Evolutionary conservation across 2,329 filamentous ascomycete genomes (phyloP), one percentile per base, ranked within the genome.

Genomic region (Colletotrichum sp.): DNA sequence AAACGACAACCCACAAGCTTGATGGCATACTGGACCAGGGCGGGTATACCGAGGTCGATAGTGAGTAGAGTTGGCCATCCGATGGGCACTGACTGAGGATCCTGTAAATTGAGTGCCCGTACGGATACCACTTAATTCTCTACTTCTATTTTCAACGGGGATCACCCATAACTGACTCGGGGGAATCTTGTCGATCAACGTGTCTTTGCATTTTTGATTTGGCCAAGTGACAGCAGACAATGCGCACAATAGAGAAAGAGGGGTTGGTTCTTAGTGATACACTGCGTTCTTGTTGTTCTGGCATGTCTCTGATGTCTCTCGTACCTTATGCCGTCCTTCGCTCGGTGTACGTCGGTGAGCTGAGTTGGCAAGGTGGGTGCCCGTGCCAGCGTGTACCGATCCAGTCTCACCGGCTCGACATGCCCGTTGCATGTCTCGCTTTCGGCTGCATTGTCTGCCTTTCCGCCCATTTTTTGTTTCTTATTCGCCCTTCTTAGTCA

Each of bases 181-280:
- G 74, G 68, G 59, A 69, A 74, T 76, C 74, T 32, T 57, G 74
- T 76, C 74, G 74, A 76, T 76, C 74, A 65, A 27, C 44, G 59
- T 32, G 34, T n/a, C 57, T 75, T 30, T 65, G 63, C 28, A 28
- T 69, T 52, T 36, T 59, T 36, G 44, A 25, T 22, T 22, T 30
- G 63, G 25, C 64, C 60, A 32, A 59, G 13, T 65, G 55, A 52
- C 25, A 64, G 39, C 36, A 44, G 55, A 76, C 74, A 76, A 76
- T 74, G 70, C 74, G 59, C 59, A 74, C 70, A 76, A 76, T 65
- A 34, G 57, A 63, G 22, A 68, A 34, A 36, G 55, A 73, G 71
- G 71, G 55, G 34, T 28, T 25, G 19, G 22, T 57, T 48, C 57
- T 68, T 30, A 34, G 61, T 64, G 64, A 57, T 32, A 64, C 55